phyloP scores from a whole-genome alignment of 106 monocot species.

The Narthecium ossifragum region DNA sequence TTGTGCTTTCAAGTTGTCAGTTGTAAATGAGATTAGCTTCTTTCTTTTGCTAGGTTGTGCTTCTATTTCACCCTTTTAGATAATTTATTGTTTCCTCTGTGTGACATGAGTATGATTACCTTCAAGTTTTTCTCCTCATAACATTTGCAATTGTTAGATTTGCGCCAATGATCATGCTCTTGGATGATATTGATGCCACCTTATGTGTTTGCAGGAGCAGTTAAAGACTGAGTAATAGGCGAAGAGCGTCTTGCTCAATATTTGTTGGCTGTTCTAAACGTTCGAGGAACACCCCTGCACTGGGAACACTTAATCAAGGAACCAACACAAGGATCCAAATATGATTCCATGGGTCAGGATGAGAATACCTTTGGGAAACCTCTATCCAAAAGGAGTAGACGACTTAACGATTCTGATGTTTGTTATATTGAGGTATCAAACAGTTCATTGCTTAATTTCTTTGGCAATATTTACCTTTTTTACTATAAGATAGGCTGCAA shows the following conservation, averaged over 20 bases:
- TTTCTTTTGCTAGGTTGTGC: too few relatives aligned
- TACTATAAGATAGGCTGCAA: too few relatives aligned
- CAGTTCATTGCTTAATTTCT: background rate
- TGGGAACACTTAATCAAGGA: constrained; percentile 35
- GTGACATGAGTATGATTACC: too few relatives aligned
- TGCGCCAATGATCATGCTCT: too few relatives aligned
- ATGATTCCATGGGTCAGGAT: background rate
- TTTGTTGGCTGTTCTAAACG: constrained; percentile 51
- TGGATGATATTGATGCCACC: too few relatives aligned
- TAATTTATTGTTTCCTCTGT: too few relatives aligned
- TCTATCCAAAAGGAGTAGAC: constrained; percentile 23
- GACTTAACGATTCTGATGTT: constrained; percentile 28
- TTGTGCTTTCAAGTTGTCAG: too few relatives aligned
- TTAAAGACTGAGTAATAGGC: constrained; percentile 67
- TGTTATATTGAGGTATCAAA: constrained; percentile 48
- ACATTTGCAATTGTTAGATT: too few relatives aligned
- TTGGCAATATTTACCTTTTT: too few relatives aligned
- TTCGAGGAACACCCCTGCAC: constrained; percentile 51
- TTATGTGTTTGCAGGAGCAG: constrained; percentile 35
- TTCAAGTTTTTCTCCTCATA: too few relatives aligned
- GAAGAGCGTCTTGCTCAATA: constrained; percentile 69
- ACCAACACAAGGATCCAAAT: constrained; percentile 6
- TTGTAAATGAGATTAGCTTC: too few relatives aligned
- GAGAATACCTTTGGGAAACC: constrained; percentile 20
- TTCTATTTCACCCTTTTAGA: too few relatives aligned